Percentiles rank a stretch among this genome's conserved stretches.
phyloP scores from a whole-genome alignment of 139 green algal species.

The Choricystis sp. region DNA sequence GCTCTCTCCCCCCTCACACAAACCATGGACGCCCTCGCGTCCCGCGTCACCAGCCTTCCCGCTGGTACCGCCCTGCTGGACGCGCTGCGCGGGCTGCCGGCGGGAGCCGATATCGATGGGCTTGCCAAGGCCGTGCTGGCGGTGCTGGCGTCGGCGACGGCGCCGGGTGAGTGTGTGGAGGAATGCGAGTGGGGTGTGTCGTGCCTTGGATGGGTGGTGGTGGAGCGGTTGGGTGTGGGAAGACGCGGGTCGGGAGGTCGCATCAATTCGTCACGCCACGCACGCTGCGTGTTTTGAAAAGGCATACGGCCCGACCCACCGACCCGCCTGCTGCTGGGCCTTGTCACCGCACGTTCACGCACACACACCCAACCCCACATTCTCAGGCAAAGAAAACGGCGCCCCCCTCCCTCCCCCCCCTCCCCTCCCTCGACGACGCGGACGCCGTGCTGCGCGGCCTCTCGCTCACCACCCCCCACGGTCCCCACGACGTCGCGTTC shows the following conservation, averaged over 20 bases:
- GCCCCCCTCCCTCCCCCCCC: no score
- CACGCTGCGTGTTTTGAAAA: no score
- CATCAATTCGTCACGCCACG: no score
- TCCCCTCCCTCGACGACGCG: background rate
- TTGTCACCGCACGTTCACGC: no score
- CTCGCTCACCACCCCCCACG: background rate
- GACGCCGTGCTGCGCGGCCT: background rate
- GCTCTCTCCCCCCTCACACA: background rate
- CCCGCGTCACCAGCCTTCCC: background rate
- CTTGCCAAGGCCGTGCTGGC: background rate
- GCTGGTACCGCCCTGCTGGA: background rate
- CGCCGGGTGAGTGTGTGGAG: background rate
- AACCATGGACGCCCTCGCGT: background rate
- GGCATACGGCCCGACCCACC: no score
- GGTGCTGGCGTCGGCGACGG: no score
- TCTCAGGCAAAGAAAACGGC: background rate
- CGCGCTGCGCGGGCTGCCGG: background rate
- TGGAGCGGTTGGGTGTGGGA: no score
- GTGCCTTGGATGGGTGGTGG: no score
- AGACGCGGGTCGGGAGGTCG: no score
- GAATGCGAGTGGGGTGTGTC: no score
- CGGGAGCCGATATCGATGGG: background rate
- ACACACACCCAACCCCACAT: no score
- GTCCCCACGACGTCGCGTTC: background rate
- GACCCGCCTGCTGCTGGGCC: no score